These are phyloP conservation scores for Entomophthora muscae DNA, from an alignment of 371 early-diverging fungal genomes.

Conservation along the genomic window DNA sequence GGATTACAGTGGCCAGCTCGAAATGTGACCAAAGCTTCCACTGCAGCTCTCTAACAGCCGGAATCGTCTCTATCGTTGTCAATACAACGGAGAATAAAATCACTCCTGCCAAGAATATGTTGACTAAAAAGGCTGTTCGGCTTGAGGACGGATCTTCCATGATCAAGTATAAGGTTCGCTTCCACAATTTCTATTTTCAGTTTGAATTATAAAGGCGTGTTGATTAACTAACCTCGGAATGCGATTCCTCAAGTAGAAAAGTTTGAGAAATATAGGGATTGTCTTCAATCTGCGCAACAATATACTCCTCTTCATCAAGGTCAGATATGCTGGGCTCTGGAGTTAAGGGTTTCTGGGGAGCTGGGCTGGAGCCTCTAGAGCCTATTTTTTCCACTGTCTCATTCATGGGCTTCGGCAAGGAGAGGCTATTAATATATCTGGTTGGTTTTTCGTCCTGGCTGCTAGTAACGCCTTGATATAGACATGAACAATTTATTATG, in stretches of 20 bases:
- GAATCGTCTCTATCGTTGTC: constrained; percentile 71
- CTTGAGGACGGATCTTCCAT: constrained; percentile 53
- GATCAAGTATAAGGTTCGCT: constrained; percentile 42
- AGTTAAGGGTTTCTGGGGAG: not conserved
- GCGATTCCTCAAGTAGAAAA: not conserved
- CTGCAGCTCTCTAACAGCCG: constrained; percentile 41
- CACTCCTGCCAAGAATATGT: constrained; percentile 49
- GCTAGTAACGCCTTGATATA: not conserved
- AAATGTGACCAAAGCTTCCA: constrained; percentile 45
- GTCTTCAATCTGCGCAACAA: not conserved
- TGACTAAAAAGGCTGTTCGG: constrained; percentile 48
- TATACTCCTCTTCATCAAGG: not conserved
- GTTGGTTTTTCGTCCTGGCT: not conserved
- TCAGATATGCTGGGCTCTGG: not conserved
- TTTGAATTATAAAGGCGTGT: not conserved
- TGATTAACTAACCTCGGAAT: not conserved
- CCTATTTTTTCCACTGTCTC: not conserved
- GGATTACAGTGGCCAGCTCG: constrained; percentile 53
- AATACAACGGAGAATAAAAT: constrained; percentile 63
- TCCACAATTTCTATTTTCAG: constrained; percentile 17
- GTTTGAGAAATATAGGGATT: not conserved
- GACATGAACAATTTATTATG: not conserved
- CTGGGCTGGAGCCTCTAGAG: not conserved
- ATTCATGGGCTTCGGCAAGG: not conserved
- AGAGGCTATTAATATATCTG: not conserved